A percentile compares a stretch with the other conserved stretches of the same genome.
phyloP scores from a whole-genome alignment of 495 filamentous ascomycete species.

The Penicillium egyptiacum region DNA sequence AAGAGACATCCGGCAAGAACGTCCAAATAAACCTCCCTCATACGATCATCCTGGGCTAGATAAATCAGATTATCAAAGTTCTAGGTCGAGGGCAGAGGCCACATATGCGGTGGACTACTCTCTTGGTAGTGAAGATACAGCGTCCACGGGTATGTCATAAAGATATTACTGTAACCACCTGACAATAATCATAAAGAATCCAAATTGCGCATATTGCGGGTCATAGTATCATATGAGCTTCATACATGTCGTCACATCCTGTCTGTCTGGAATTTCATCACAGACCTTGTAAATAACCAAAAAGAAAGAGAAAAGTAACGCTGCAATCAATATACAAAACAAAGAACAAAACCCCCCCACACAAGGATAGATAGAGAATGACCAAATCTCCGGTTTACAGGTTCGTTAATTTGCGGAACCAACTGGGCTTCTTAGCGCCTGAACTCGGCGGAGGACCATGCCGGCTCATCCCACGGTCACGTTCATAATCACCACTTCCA shows the following conservation, averaged over 20 bases:
- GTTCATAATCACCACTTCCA: slow-evolving; percentile 45
- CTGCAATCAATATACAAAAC: not conserved
- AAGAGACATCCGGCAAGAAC: too few relatives aligned
- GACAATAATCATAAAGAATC: not conserved
- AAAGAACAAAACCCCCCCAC: not conserved
- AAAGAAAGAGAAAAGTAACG: not conserved
- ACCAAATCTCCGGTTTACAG: slow-evolving; percentile 21
- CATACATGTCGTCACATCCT: slow-evolving; percentile 1
- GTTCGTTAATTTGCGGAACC: slow-evolving; percentile 50
- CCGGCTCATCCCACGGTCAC: slow-evolving; percentile 39
- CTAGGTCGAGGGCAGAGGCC: too few relatives aligned
- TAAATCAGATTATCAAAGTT: too few relatives aligned
- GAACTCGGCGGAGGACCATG: slow-evolving; percentile 31
- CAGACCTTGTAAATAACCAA: not conserved
- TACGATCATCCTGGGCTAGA: too few relatives aligned
- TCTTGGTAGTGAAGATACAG: too few relatives aligned
- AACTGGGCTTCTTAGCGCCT: slow-evolving; percentile 44
- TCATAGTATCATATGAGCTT: slow-evolving; percentile 1
- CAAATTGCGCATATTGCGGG: not conserved
- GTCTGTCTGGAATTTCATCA: not conserved
- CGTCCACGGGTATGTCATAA: too few relatives aligned
- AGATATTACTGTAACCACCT: too few relatives aligned
- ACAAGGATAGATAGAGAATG: not conserved
- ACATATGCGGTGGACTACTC: too few relatives aligned
- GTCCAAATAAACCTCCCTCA: too few relatives aligned